Base-by-base conservation (phyloP, 805 yeast species). In the Candida andamanensis region DNA sequence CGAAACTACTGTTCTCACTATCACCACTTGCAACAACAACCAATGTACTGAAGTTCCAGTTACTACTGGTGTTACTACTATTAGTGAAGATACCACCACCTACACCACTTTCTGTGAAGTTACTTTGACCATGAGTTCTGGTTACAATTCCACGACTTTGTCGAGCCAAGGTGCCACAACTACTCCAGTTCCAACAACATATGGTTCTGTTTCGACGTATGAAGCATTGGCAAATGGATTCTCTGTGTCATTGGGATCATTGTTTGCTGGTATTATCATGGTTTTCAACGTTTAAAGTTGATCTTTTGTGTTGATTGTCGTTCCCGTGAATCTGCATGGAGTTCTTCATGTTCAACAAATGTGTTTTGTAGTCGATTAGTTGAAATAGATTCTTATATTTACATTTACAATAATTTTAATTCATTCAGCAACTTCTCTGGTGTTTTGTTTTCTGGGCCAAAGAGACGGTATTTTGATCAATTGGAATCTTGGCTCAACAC, bases 401-500 rank as follows among this genome's bases (percentile, higher is more conserved):
- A 19, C 26, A 32, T 13, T 24, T 28, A 15, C 15, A 11, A n/a
- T 27, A 17, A 27, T 22, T 32, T 29, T 6, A 12, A 22, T 24
- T 29, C 20, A 13, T 33, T 32, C n/a, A 14, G 24, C 13, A 11
- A 39, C 56, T 24, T 61, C 65, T 30, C 64, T 44, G 2, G 68
- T 62, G 31, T 61, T 63, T 33, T 60, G 54, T 23, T 60, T 49
- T 29, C 67, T 41, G 4, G 95, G 94, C 96, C 96, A 87, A 50
- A 89, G 60, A 29, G 85, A 80, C 3, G 97, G 98, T 19, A 92
- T 58, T 47, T 72, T 72, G 18, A 92, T 77, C 29, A 85, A 81
- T 53, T 89, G 95, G 48, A 81, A 90, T 45, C 95, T 70, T 1
- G 99, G 99, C 44, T 86, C 94, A 9, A 92, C 92, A 51, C 95